Conservation (phyloP, 768 basidiomycete genomes). For the Lentinula boryana region DNA sequence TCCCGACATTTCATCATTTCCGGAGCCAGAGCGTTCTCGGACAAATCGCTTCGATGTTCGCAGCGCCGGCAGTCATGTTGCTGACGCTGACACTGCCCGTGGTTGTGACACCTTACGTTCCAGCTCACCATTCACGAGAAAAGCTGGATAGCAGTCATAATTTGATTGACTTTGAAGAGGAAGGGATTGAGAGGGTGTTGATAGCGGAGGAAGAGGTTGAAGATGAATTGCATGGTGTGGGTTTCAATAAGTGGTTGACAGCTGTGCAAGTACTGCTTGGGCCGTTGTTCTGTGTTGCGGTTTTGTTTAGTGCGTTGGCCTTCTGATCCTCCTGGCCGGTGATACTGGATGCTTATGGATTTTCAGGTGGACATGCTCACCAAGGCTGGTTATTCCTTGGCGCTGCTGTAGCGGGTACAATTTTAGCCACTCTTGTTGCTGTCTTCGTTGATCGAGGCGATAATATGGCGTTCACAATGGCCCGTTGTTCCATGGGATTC, state of each 20-base stretch:
- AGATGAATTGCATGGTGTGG: slow-evolving; percentile 60
- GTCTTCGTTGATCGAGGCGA: slow-evolving; percentile 56
- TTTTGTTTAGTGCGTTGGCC: slow-evolving; percentile 66
- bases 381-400: slow-evolving; percentile 49
- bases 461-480: slow-evolving; percentile 51
- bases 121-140: slow-evolving; percentile 27
- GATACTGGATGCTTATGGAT: slow-evolving; percentile 5
- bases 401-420: slow-evolving; percentile 47
- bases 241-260: slow-evolving; percentile 79
- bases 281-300: slow-evolving; percentile 67
- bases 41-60: slow-evolving; percentile 70
- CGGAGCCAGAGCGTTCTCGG: slow-evolving; percentile 62
- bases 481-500: slow-evolving; percentile 88
- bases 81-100: slow-evolving; percentile 91
- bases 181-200: slow-evolving; percentile 61
- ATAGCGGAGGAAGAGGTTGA: slow-evolving; percentile 72
- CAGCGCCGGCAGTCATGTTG: slow-evolving; percentile 79
- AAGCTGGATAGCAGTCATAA: slow-evolving; percentile 37
- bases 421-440: slow-evolving; percentile 48
- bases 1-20: slow-evolving; percentile 81
- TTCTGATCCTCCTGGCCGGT: neutral
- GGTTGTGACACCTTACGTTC: slow-evolving; percentile 58
- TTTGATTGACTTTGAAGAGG: slow-evolving; percentile 70
- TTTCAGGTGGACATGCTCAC: slow-evolving; percentile 38
- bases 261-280: slow-evolving; percentile 79